phyloP scores from a whole-genome alignment of 2,329 filamentous ascomycete genomes.

The Fusarium illudens region DNA sequence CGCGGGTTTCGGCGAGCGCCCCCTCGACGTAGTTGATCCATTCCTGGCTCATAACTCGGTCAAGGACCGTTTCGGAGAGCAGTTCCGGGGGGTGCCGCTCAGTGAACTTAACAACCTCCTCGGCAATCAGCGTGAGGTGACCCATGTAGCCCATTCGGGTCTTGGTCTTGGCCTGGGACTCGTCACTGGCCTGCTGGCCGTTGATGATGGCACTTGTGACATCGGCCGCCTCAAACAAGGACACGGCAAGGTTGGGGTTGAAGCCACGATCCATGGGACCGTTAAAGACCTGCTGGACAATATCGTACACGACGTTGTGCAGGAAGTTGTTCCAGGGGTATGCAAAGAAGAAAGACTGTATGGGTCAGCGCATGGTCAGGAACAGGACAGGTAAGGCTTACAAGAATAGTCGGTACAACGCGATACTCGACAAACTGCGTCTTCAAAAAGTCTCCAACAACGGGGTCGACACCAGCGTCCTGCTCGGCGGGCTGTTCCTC shows the following conservation, averaged over 20 bases:
- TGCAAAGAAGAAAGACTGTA: slow-evolving; percentile 92
- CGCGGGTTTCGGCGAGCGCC: slow-evolving; percentile 88
- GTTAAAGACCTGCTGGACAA: slow-evolving; percentile 99
- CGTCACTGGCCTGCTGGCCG: slow-evolving; percentile 86
- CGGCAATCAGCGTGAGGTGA: slow-evolving; percentile 93
- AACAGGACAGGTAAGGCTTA: slow-evolving; percentile 56
- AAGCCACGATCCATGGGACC: slow-evolving; percentile 96
- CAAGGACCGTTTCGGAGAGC: slow-evolving; percentile 82
- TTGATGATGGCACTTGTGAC: slow-evolving; percentile 92
- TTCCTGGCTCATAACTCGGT: slow-evolving; percentile 86
- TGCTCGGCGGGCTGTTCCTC: slow-evolving; percentile 27
- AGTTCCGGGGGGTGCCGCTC: slow-evolving; percentile 91
- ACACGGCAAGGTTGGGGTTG: slow-evolving; percentile 88
- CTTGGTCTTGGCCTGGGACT: slow-evolving; percentile 81
- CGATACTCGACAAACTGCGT: slow-evolving; percentile 95
- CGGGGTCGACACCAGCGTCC: slow-evolving; percentile 60
- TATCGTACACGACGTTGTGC: slow-evolving; percentile 98
- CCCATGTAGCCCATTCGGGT: slow-evolving; percentile 99
- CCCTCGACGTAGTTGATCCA: slow-evolving; percentile 98
- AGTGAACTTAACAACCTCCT: slow-evolving; percentile 98
- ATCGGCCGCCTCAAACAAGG: slow-evolving; percentile 89
- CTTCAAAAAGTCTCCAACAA: slow-evolving; percentile 94
- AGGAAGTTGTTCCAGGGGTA: slow-evolving; percentile 99
- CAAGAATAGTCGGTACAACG: slow-evolving; percentile 94
- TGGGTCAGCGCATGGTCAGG: slow-evolving; percentile 17